These are phyloP conservation scores for Geotrichum ghanense DNA, from an alignment of 805 yeast species.

Conservation along the genomic window DNA sequence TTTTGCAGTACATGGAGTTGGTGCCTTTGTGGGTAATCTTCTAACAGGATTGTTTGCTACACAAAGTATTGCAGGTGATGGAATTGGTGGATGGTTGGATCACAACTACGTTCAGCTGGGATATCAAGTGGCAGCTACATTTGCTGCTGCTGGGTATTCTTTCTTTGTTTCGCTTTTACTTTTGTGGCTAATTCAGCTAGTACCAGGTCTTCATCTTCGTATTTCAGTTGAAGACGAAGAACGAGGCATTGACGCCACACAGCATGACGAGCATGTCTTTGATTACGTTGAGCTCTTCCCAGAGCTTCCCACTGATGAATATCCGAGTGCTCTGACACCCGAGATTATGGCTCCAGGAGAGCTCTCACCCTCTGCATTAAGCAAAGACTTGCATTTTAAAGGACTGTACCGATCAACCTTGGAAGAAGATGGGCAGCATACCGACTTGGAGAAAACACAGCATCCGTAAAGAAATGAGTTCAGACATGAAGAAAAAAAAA, in stretches of 20 bases:
- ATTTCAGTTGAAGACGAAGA: conserved; percentile 79
- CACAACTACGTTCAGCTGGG: conserved; percentile 77
- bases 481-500: too few species aligned
- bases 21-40: conserved; percentile 71
- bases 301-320: conserved; percentile 8
- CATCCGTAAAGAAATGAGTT: too few species aligned
- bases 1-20: conserved; percentile 84
- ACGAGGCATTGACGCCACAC: conserved; percentile 77
- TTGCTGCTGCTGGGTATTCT: conserved; percentile 65
- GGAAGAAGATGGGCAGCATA: background rate
- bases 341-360: background rate
- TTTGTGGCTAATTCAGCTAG: conserved; percentile 51
- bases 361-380: background rate
- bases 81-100: conserved; percentile 81
- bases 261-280: conserved; percentile 82
- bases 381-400: background rate
- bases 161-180: conserved; percentile 61
- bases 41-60: conserved; percentile 91
- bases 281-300: conserved; percentile 23
- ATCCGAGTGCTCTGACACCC: background rate
- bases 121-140: conserved; percentile 72
- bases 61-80: conserved; percentile 43
- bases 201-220: conserved; percentile 76
- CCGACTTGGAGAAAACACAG: too few species aligned
- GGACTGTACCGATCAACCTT: background rate